phyloP scores from a whole-genome alignment of 192 early-diverging fungal species.

The Coemansia nantahalensis region DNA sequence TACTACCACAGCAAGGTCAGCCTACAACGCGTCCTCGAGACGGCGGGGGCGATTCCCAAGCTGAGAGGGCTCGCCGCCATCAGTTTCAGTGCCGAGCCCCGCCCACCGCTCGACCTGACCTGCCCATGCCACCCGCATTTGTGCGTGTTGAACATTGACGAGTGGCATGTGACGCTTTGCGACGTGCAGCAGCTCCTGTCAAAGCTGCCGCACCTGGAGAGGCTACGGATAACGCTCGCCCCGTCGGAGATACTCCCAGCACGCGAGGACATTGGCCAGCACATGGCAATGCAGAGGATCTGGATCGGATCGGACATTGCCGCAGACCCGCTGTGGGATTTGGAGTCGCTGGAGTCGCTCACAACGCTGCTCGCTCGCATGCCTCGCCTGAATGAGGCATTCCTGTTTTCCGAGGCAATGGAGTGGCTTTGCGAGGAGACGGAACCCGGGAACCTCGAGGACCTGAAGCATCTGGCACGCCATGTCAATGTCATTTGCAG shows the following conservation, averaged over 20 bases:
- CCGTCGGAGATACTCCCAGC: not conserved
- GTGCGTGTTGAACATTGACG: slow-evolving; percentile 10
- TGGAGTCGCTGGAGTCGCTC: slow-evolving; percentile 7
- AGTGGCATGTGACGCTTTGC: slow-evolving; percentile 4
- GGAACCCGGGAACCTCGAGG: slow-evolving; percentile 1
- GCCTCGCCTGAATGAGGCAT: slow-evolving; percentile 14
- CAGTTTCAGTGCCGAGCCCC: too few relatives aligned
- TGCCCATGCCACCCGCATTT: not conserved
- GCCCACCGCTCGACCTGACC: not conserved
- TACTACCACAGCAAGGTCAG: too few relatives aligned
- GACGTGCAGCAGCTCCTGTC: slow-evolving; percentile 10
- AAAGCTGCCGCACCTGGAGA: slow-evolving; percentile 6
- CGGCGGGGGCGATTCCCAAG: too few relatives aligned
- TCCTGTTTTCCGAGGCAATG: slow-evolving; percentile 14
- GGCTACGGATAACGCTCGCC: slow-evolving; percentile 6
- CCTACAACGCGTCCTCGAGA: too few relatives aligned
- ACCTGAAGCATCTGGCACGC: slow-evolving; percentile 5
- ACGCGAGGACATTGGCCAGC: slow-evolving; percentile 7
- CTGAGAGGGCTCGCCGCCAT: not conserved
- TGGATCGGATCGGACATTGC: slow-evolving; percentile 7
- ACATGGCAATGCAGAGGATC: slow-evolving; percentile 10
- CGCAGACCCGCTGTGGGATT: slow-evolving; percentile 3
- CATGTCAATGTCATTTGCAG: slow-evolving; percentile 10
- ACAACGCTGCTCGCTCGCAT: slow-evolving; percentile 6
- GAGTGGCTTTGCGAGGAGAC: slow-evolving; percentile 4